Percentiles rank a stretch among this genome's conserved stretches.
Evolutionary conservation across 768 basidiomycete genomes (phyloP).

Genomic region (Podaxis sp.): DNA sequence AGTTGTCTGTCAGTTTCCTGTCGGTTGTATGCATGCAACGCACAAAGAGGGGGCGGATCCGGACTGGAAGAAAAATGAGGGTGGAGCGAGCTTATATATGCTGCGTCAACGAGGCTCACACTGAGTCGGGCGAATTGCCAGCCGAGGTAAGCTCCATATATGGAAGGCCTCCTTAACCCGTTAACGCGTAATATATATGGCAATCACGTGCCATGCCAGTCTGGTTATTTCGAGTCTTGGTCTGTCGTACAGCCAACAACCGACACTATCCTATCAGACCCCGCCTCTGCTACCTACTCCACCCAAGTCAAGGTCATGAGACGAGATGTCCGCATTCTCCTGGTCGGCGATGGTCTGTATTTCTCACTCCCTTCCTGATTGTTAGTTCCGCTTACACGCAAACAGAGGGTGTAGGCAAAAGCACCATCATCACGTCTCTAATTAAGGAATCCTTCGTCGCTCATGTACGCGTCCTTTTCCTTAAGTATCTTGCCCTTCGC

Average conservation of each 20-base stretch:
- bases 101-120: not conserved
- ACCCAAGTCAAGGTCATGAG: conserved; percentile 51
- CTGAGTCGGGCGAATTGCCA: not conserved
- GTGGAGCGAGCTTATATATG: not conserved
- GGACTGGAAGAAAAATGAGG: not conserved
- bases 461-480: conserved; percentile 52
- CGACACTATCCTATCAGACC: not conserved
- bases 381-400: conserved; percentile 16
- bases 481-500: conserved; percentile 1
- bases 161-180: not conserved
- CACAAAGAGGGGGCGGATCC: not conserved
- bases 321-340: conserved; percentile 90
- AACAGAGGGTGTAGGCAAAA: conserved; percentile 96
- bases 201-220: not conserved
- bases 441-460: conserved; percentile 95
- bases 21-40: no score
- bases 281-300: not conserved
- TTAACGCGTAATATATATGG: not conserved
- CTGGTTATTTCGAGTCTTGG: conserved; percentile 3
- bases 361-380: not conserved
- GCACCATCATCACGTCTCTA: conserved; percentile 93
- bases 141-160: not conserved
- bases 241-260: not conserved
- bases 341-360: conserved; percentile 87
- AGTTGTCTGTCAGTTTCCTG: no score